Conservation (phyloP, 106 monocot species). For the Allium sativum region DNA sequence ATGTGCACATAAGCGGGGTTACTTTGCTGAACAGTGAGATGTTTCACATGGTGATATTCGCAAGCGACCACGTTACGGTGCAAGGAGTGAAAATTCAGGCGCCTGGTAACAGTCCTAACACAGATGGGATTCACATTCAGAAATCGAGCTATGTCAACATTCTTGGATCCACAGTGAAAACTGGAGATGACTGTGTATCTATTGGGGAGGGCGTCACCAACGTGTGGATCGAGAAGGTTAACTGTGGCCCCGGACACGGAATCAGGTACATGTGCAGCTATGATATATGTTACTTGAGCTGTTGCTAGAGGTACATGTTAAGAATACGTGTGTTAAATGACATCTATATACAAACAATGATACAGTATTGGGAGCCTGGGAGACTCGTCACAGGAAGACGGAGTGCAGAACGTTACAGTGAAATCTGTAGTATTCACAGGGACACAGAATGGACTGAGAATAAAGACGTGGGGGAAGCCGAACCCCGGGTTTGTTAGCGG, state of each 20-base stretch:
- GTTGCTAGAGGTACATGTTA: background rate
- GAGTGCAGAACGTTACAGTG: conserved; percentile 36
- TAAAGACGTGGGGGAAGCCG: conserved; percentile 33
- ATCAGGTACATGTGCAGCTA: conserved; percentile 13
- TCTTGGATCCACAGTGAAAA: conserved; percentile 11
- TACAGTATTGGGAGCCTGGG: conserved; percentile 44
- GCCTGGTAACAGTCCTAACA: conserved; percentile 25
- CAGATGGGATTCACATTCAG: conserved; percentile 33
- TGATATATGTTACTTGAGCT: background rate
- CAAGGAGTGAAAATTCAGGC: conserved; percentile 16
- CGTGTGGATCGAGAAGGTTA: conserved; percentile 20
- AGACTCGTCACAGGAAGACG: conserved; percentile 5
- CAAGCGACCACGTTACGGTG: conserved; percentile 13
- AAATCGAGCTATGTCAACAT: conserved; percentile 16
- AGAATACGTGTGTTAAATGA: background rate
- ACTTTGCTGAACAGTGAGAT: conserved; percentile 20
- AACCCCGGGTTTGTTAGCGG: conserved; percentile 15
- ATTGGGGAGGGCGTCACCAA: conserved; percentile 13
- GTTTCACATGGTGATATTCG: conserved; percentile 19
- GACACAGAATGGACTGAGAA: conserved; percentile 26
- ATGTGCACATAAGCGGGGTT: conserved; percentile 11
- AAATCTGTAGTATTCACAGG: conserved; percentile 14
- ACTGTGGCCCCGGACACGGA: conserved; percentile 34
- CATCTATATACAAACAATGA: conserved; percentile 16
- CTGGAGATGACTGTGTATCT: conserved; percentile 33